Percentiles rank a stretch among this genome's conserved stretches.
Conservation (phyloP, 345 rosid species). For the Clausena lansium region DNA sequence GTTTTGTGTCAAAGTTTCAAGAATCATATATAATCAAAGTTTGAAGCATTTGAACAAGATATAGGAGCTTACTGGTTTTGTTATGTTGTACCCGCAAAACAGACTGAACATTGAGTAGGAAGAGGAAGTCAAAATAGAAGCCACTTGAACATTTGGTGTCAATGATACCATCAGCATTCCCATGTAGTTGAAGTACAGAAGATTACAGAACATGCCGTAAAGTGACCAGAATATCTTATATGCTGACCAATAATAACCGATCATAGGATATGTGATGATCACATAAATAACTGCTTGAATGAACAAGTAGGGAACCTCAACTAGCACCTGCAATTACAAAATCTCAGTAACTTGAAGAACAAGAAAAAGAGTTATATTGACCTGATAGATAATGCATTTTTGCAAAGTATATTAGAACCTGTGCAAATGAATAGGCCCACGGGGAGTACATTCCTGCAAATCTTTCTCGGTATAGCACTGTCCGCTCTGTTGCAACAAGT, state of each 20-base stretch:
- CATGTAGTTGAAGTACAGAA: conserved; percentile 32
- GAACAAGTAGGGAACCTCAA: conserved; percentile 29
- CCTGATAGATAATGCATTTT: background rate
- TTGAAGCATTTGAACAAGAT: background rate
- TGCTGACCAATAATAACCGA: conserved; percentile 32
- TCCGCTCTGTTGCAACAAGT: conserved; percentile 22
- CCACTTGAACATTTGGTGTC: conserved; percentile 35
- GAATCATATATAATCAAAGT: background rate
- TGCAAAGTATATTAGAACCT: background rate
- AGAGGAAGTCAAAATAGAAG: conserved; percentile 32
- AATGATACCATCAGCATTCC: conserved; percentile 39
- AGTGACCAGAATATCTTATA: conserved; percentile 36
- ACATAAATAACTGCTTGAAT: conserved; percentile 23
- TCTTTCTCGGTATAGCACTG: conserved; percentile 24
- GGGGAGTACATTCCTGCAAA: conserved; percentile 28
- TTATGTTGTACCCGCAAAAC: conserved; percentile 36
- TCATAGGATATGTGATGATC: conserved; percentile 35
- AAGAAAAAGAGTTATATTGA: background rate
- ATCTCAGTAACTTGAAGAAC: background rate
- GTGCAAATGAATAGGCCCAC: conserved; percentile 30
- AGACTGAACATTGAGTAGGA: conserved; percentile 27
- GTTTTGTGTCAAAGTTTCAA: too few species aligned
- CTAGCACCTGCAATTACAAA: conserved; percentile 10
- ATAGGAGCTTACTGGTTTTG: conserved; percentile 25
- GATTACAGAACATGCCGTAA: conserved; percentile 22